Evolutionary conservation across 2,329 filamentous ascomycete species (phyloP).

Genomic region (Ceratocystis alfenasii): DNA sequence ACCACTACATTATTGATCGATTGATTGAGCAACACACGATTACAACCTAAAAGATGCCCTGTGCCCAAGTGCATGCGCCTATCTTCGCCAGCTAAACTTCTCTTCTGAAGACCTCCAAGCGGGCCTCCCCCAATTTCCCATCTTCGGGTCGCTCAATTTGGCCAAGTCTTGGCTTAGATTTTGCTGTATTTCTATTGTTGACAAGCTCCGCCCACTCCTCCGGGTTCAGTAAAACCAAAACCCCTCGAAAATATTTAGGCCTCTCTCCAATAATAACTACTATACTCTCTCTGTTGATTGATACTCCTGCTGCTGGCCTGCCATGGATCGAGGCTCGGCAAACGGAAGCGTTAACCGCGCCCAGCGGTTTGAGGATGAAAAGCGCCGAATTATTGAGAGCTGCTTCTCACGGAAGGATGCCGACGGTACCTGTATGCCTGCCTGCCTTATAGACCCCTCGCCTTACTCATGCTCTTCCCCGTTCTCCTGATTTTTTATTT

Average conservation of each 20-base stretch:
- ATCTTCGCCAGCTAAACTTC: conserved; percentile 10
- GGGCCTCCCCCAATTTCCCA: background rate
- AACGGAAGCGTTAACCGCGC: conserved; percentile 35
- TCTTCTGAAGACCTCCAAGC: background rate
- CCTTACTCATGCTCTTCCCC: background rate
- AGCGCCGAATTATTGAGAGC: conserved; percentile 83
- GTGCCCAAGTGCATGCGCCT: conserved; percentile 2
- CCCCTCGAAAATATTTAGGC: background rate
- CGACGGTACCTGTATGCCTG: conserved; percentile 63
- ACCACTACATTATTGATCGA: background rate
- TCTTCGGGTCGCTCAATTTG: background rate
- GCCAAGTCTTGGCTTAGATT: background rate
- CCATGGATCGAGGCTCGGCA: conserved; percentile 6
- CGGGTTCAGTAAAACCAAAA: background rate
- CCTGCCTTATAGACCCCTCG: background rate
- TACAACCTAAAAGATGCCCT: background rate
- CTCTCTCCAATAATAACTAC: background rate
- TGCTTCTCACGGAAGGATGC: conserved; percentile 85
- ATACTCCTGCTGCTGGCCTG: background rate
- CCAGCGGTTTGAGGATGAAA: conserved; percentile 93
- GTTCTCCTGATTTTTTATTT: background rate
- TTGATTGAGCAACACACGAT: background rate
- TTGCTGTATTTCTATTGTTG: background rate
- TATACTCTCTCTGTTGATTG: background rate
- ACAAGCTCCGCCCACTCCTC: background rate